Conservation (phyloP, 2,329 filamentous ascomycete species). For the Massarina eburnea region DNA sequence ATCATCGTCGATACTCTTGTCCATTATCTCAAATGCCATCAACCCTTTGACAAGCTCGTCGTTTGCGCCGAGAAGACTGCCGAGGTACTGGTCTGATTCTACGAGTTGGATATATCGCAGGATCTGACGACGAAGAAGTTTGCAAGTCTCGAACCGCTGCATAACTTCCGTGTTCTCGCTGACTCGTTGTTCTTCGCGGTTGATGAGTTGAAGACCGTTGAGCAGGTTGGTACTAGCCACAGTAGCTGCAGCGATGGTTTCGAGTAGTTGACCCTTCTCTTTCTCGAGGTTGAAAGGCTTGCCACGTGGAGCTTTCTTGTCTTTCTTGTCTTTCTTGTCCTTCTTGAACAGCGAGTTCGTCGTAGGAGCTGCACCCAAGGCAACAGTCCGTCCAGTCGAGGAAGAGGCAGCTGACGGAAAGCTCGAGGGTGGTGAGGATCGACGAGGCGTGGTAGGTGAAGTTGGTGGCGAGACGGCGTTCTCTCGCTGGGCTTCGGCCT, state of each 20-base stretch:
- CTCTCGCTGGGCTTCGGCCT: slow-evolving; percentile 69
- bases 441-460: slow-evolving; percentile 28
- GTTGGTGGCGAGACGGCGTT: slow-evolving; percentile 41
- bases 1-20: slow-evolving; percentile 77
- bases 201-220: slow-evolving; percentile 86
- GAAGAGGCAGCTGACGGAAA: slow-evolving; percentile 29
- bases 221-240: slow-evolving; percentile 88
- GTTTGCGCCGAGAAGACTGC: slow-evolving; percentile 87
- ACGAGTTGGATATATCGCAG: slow-evolving; percentile 91
- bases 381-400: slow-evolving; percentile 27
- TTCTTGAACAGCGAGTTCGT: slow-evolving; percentile 56
- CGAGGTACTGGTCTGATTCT: slow-evolving; percentile 86
- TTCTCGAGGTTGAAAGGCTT: slow-evolving; percentile 79
- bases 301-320: slow-evolving; percentile 57
- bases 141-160: slow-evolving; percentile 81
- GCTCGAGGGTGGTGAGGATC: slow-evolving; percentile 26
- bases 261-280: slow-evolving; percentile 84
- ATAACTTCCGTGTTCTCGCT: slow-evolving; percentile 79
- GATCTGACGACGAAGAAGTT: slow-evolving; percentile 79
- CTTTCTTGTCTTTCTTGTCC: slow-evolving; percentile 56
- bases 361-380: slow-evolving; percentile 32
- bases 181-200: slow-evolving; percentile 83
- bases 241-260: slow-evolving; percentile 83
- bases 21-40: slow-evolving; percentile 92
- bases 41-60: slow-evolving; percentile 92